phyloP scores from a whole-genome alignment of 2,329 filamentous ascomycete species.

The Incumbomyces lentus region DNA sequence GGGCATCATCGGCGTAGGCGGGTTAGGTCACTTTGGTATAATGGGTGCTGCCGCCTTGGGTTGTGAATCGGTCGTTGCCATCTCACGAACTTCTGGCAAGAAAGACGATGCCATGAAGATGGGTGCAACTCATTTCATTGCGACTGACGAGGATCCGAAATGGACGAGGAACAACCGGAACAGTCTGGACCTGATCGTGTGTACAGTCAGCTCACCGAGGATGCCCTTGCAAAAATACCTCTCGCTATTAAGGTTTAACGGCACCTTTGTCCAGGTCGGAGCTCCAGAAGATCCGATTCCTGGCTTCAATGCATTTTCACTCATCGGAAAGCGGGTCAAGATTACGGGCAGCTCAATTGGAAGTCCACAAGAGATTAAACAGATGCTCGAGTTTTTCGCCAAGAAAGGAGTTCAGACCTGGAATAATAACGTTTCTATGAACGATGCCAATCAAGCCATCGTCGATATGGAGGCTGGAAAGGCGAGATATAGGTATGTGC shows the following conservation, averaged over 20 bases:
- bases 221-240: slow-evolving; percentile 58
- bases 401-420: slow-evolving; percentile 35
- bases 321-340: slow-evolving; percentile 49
- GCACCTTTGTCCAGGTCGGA: slow-evolving; percentile 57
- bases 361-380: slow-evolving; percentile 33
- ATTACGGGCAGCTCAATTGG: slow-evolving; percentile 42
- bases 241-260: slow-evolving; percentile 47
- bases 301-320: slow-evolving; percentile 45
- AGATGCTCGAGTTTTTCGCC: slow-evolving; percentile 36
- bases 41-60: slow-evolving; percentile 61
- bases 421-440: slow-evolving; percentile 35
- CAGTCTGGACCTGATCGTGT: slow-evolving; percentile 46
- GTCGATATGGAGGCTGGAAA: slow-evolving; percentile 36
- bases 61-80: slow-evolving; percentile 51
- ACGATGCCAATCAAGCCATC: slow-evolving; percentile 34
- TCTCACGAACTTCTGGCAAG: slow-evolving; percentile 45
- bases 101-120: slow-evolving; percentile 42
- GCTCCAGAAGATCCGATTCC: slow-evolving; percentile 52
- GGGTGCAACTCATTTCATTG: slow-evolving; percentile 47
- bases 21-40: slow-evolving; percentile 64
- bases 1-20: slow-evolving; percentile 62
- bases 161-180: slow-evolving; percentile 42
- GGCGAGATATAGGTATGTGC: slow-evolving; percentile 38
- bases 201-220: slow-evolving; percentile 46
- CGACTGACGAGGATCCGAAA: slow-evolving; percentile 45